Conservation (phyloP, 192 early-diverging fungal species). For the Cladochytrium replicatum region DNA sequence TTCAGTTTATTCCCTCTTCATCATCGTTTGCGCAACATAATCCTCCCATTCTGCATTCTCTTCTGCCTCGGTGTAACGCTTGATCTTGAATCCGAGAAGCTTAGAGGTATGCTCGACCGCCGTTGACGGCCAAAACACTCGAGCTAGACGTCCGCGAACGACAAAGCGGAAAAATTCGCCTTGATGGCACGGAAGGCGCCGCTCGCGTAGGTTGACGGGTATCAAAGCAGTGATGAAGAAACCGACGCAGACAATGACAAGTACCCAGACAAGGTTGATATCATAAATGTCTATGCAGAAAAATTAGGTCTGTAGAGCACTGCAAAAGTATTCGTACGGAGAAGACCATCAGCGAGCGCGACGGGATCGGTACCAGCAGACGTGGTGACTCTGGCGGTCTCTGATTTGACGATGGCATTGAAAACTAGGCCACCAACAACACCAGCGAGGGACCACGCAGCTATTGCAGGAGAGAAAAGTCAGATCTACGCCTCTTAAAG, state of each 20-base stretch:
- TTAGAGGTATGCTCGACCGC: too few relatives aligned
- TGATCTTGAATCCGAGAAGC: too few relatives aligned
- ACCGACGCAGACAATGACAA: slow-evolving; percentile 41
- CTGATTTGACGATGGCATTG: slow-evolving; percentile 38
- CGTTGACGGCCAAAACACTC: too few relatives aligned
- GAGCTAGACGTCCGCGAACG: slow-evolving; percentile 39
- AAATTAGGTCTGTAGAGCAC: too few relatives aligned
- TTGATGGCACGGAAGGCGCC: slow-evolving; percentile 47
- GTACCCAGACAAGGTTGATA: slow-evolving; percentile 52
- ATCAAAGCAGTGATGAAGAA: slow-evolving; percentile 43
- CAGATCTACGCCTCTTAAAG: too few relatives aligned
- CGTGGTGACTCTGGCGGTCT: too few relatives aligned
- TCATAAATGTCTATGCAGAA: slow-evolving; percentile 36
- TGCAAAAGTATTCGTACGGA: too few relatives aligned
- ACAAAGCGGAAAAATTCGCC: slow-evolving; percentile 42
- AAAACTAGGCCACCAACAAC: slow-evolving; percentile 54
- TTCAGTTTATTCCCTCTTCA: too few relatives aligned
- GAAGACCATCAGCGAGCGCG: too few relatives aligned
- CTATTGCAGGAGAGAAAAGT: too few relatives aligned
- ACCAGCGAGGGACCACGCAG: slow-evolving; percentile 55
- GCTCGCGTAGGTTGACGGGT: slow-evolving; percentile 42
- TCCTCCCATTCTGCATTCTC: slow-evolving; percentile 41
- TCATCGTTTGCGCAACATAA: too few relatives aligned
- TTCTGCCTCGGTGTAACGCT: slow-evolving; percentile 23
- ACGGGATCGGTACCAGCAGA: too few relatives aligned